A percentile compares a stretch with the other conserved stretches of the same genome.
phyloP scores from a whole-genome alignment of 1,284 basidiomycete species.

The Fomes fomentarius region DNA sequence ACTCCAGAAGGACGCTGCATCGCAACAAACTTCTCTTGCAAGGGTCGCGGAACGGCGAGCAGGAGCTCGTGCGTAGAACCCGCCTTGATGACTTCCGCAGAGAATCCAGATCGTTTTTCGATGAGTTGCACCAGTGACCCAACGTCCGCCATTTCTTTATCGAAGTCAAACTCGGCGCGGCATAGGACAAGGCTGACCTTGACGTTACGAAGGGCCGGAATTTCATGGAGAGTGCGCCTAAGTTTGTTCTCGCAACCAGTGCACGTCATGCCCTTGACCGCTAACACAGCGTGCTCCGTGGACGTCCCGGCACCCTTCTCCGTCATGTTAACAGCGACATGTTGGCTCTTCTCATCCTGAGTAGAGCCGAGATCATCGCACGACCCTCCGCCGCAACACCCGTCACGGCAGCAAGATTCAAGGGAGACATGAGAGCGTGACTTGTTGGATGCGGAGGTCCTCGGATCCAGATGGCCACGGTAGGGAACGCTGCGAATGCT shows the following conservation, averaged over 20 bases:
- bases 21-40: constrained; percentile 23
- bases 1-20: constrained; percentile 27
- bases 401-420: constrained; percentile 25
- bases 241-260: constrained; percentile 39
- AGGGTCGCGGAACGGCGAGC: constrained; percentile 17
- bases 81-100: constrained; percentile 27
- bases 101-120: constrained; percentile 35
- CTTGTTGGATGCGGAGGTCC: not conserved
- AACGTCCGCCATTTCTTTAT: constrained; percentile 24
- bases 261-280: constrained; percentile 38
- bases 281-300: constrained; percentile 27
- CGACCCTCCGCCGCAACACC: constrained; percentile 15
- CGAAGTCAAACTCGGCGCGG: constrained; percentile 37
- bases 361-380: not conserved
- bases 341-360: constrained; percentile 16
- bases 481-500: constrained; percentile 17
- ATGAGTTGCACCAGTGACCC: constrained; percentile 28
- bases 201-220: constrained; percentile 29
- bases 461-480: constrained; percentile 13
- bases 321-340: constrained; percentile 16
- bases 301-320: constrained; percentile 12
- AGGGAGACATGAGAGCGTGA: constrained; percentile 11
- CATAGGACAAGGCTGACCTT: constrained; percentile 38
- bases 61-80: constrained; percentile 25
- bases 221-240: constrained; percentile 27